Evolutionary conservation across 495 filamentous ascomycete species (phyloP).

Genomic region (Annulohypoxylon nitens): DNA sequence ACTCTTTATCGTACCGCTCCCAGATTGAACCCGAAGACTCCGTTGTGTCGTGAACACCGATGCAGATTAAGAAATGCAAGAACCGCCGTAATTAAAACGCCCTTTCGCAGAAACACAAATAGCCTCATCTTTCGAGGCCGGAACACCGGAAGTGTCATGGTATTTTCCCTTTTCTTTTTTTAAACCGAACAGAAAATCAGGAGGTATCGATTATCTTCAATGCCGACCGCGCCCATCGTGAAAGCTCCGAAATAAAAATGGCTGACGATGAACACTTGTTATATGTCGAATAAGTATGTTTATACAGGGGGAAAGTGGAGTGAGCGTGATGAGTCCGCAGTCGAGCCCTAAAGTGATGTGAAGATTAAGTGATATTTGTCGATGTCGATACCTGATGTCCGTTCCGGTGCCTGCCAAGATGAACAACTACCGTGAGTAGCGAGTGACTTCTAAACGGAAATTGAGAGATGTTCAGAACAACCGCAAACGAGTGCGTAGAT

Average conservation of each 20-base stretch:
- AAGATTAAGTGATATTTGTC: conserved; percentile 38
- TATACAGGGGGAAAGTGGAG: conserved; percentile 51
- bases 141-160: conserved; percentile 48
- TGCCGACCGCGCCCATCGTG: conserved; percentile 43
- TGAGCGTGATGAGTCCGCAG: conserved; percentile 42
- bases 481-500: conserved; percentile 40
- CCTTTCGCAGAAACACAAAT: conserved; percentile 50
- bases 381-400: conserved; percentile 51
- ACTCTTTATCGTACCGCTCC: conserved; percentile 56
- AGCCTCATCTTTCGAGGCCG: conserved; percentile 51
- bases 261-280: conserved; percentile 48
- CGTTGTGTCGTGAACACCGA: conserved; percentile 56
- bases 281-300: conserved; percentile 56
- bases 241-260: conserved; percentile 25
- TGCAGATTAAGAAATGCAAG: conserved; percentile 56
- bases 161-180: conserved; percentile 43
- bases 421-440: conserved; percentile 47
- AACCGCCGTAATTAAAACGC: conserved; percentile 51
- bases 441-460: conserved; percentile 50
- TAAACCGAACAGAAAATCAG: conserved; percentile 51
- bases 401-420: conserved; percentile 53
- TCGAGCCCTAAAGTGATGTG: conserved; percentile 41
- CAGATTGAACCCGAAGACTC: conserved; percentile 54
- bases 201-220: conserved; percentile 56
- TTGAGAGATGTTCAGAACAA: conserved; percentile 51